A percentile compares a stretch with the other conserved stretches of the same genome.
Evolutionary conservation across 2,329 filamentous ascomycete species (phyloP).

Genomic region (Westerdykella sp.): DNA sequence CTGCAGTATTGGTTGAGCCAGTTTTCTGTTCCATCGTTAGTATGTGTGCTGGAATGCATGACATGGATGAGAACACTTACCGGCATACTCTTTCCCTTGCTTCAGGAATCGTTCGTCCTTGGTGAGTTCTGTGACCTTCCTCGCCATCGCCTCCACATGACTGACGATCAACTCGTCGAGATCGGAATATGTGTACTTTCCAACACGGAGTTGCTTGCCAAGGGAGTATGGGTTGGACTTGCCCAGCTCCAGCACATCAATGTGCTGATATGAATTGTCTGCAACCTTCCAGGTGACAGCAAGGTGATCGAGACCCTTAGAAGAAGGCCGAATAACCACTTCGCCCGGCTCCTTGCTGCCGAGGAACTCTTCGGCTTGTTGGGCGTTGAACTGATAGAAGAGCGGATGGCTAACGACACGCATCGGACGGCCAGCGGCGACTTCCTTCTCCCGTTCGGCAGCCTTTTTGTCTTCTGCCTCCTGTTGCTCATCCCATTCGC

Average conservation of each 20-base stretch:
- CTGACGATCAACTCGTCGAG: constrained; percentile 95
- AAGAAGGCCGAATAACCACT: constrained; percentile 90
- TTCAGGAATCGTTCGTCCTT: constrained; percentile 89
- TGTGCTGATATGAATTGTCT: constrained; percentile 93
- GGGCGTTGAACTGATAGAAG: constrained; percentile 87
- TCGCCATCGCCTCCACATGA: constrained; percentile 95
- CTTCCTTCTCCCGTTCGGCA: constrained; percentile 77
- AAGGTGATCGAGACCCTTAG: constrained; percentile 90
- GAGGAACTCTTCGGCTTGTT: constrained; percentile 88
- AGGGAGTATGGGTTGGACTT: constrained; percentile 97
- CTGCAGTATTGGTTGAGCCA: constrained; percentile 96
- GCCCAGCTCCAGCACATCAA: constrained; percentile 92
- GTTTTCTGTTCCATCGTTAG: constrained; percentile 56
- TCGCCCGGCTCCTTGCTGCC: constrained; percentile 81
- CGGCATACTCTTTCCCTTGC: constrained; percentile 71
- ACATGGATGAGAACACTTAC: constrained; percentile 50
- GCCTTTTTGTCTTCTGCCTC: constrained; percentile 74
- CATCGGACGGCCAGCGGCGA: constrained; percentile 75
- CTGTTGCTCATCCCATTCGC: constrained; percentile 80
- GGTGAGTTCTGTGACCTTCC: constrained; percentile 95
- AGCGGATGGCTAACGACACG: constrained; percentile 97
- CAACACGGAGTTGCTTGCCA: constrained; percentile 77
- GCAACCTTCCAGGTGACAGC: constrained; percentile 98
- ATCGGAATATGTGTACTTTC: constrained; percentile 90
- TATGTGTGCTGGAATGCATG: neutral